A percentile compares a stretch with the other conserved stretches of the same genome.
These are phyloP conservation scores for Uronychia binucleata DNA, from an alignment of 73 alveolate genomes.

Conservation along the genomic window DNA sequence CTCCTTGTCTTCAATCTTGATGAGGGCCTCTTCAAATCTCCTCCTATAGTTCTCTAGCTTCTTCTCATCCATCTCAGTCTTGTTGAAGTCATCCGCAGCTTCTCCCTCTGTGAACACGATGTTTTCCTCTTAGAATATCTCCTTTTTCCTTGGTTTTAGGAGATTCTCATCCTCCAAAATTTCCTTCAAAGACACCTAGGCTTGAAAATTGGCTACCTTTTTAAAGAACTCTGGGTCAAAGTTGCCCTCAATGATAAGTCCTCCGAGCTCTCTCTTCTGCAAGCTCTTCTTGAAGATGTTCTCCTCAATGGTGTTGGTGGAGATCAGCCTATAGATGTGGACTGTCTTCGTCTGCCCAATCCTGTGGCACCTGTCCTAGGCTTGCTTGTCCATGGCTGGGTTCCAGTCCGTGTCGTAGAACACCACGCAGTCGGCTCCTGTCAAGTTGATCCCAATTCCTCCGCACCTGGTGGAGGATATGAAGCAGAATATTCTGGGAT, in stretches of 20 bases:
- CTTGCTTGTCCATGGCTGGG: conserved; percentile 99
- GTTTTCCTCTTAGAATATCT: conserved; percentile 64
- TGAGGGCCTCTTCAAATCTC: conserved; percentile 78
- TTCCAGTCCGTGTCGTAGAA: conserved; percentile 99
- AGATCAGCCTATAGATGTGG: conserved; percentile 96
- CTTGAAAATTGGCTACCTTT: conserved; percentile 47
- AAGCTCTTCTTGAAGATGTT: conserved; percentile 93
- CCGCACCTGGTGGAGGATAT: conserved; percentile 99
- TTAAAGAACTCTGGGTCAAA: conserved; percentile 82
- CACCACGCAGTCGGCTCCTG: conserved; percentile 99
- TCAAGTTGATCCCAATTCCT: conserved; percentile 98
- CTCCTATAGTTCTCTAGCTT: conserved; percentile 70
- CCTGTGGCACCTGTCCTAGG: conserved; percentile 99
- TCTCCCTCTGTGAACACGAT: conserved; percentile 59
- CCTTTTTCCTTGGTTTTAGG: conserved; percentile 62
- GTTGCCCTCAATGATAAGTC: conserved; percentile 94
- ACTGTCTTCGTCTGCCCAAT: conserved; percentile 99
- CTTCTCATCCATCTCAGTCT: conserved; percentile 66
- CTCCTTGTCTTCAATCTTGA: conserved; percentile 85
- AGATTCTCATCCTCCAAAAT: conserved; percentile 78
- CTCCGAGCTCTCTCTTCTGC: conserved; percentile 96
- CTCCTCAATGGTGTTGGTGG: conserved; percentile 93
- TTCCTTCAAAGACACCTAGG: conserved; percentile 14
- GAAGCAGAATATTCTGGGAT: conserved; percentile 96
- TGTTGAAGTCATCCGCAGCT: conserved; percentile 48